Evolutionary conservation across 169 alveolate genomes (phyloP).

Genomic region (Cryptosporidium viatorum): DNA sequence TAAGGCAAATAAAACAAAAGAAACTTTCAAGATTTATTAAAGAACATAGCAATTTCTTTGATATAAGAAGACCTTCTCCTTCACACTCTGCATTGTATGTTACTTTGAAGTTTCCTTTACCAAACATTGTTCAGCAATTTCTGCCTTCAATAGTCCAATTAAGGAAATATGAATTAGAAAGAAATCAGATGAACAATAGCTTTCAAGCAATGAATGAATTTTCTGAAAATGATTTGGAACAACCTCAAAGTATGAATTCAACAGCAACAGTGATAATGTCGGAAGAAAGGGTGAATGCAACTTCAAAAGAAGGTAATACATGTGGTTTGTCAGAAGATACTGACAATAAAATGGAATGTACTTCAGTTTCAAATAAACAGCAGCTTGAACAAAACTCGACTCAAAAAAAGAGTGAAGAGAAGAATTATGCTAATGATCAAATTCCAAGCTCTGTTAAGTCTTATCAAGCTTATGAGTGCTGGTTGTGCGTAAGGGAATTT

Average conservation of each 20-base stretch:
- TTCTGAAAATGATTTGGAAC: slow-evolving; percentile 24
- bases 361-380: slow-evolving; percentile 20
- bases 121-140: slow-evolving; percentile 56
- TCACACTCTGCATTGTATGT: slow-evolving; percentile 69
- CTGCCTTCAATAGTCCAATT: slow-evolving; percentile 48
- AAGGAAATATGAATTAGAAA: slow-evolving; percentile 52
- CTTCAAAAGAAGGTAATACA: background rate
- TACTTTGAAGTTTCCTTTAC: slow-evolving; percentile 67
- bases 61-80: slow-evolving; percentile 74
- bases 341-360: background rate
- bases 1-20: slow-evolving; percentile 68
- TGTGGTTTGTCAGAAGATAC: slow-evolving; percentile 6
- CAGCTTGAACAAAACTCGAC: background rate
- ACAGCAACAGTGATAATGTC: background rate
- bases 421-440: background rate
- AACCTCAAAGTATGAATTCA: background rate
- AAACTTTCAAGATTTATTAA: slow-evolving; percentile 70
- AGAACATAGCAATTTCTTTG: slow-evolving; percentile 63
- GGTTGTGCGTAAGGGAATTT: slow-evolving; percentile 74
- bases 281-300: slow-evolving; percentile 7
- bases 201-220: background rate
- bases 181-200: slow-evolving; percentile 13
- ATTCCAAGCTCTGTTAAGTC: slow-evolving; percentile 47
- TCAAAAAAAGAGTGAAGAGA: background rate
- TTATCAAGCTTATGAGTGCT: slow-evolving; percentile 65